Evolutionary conservation across 139 green algal species (phyloP).

Genomic region (Chlorella sorokiniana): DNA sequence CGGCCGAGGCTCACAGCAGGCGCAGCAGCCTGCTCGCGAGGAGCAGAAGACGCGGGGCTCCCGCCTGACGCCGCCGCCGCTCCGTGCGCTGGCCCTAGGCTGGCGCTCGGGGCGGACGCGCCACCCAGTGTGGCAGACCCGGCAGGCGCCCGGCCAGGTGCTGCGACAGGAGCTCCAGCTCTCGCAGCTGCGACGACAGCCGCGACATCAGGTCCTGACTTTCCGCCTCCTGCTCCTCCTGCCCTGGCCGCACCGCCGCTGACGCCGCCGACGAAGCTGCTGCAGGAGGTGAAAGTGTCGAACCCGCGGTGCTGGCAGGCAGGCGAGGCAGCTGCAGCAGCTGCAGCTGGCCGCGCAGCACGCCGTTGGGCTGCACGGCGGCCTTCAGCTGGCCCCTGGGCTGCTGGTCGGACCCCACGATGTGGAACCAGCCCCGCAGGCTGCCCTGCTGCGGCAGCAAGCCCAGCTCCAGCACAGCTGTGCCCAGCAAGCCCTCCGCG

Average conservation of each 20-base stretch:
- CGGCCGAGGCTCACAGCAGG: neutral
- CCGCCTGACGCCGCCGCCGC: too few relatives aligned
- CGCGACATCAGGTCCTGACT: neutral
- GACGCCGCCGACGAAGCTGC: neutral
- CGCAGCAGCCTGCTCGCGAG: neutral
- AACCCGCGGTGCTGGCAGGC: neutral
- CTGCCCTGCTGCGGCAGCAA: neutral
- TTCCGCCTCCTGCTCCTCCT: neutral
- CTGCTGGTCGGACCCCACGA: neutral
- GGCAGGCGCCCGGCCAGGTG: neutral
- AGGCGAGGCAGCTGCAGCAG: neutral
- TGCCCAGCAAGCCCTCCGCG: neutral
- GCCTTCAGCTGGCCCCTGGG: slow-evolving; percentile 12
- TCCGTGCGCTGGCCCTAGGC: too few relatives aligned
- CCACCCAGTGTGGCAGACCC: neutral
- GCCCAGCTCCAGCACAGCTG: neutral
- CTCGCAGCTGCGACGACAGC: slow-evolving; percentile 7
- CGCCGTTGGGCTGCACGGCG: neutral
- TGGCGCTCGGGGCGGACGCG: too few relatives aligned
- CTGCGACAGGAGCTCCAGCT: slow-evolving; percentile 16
- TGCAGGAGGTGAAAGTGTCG: neutral
- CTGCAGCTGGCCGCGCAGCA: neutral
- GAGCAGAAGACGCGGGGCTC: neutral
- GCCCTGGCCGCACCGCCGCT: neutral
- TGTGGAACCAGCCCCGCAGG: neutral